Evolutionary conservation across 192 early-diverging fungal species (phyloP), one percentile per base, ranked within the genome.

Genomic region (Coemansia sp.): DNA sequence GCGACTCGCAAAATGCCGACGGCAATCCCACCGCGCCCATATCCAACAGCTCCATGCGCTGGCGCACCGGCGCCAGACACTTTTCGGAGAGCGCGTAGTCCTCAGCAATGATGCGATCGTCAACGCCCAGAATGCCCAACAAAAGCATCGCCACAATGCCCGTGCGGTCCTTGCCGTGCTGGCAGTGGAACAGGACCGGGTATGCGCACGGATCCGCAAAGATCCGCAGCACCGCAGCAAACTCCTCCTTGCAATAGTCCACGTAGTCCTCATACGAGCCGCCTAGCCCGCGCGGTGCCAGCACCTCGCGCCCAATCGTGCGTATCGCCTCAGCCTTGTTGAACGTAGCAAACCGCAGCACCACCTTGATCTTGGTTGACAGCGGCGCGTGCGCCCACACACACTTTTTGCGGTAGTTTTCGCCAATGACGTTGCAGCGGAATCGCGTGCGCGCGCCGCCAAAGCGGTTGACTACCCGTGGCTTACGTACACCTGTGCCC

Each of bases 131-230:
- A 12, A 84, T 78, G n/a, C 68, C 67, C 29, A 81, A 53, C 8
- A 84, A 39, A 15, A 86, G 56, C 53, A 78, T 79, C 42, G 78
- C 70, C 35, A 84, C 58, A 55, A 86, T 72, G 31, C 83, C 84
- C 5, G 84, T 86, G 50, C 84, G 71, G 53, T 86, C 84, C 55
- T 86, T 86, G 43, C 84, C 84, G 35, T 83, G 80, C 43, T 81
- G 75, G 67, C 84, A 86, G 46, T 86, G 84, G n/a, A 86, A 76
- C 31, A 82, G 63, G 8, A 86, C 75, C 8, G 84, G 84, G 44
- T 79, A 82, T 25, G 79, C 74, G 26, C 57, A 40, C n/a, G 66
- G 62, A 45, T 81, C 77, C 8, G 77, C 65, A 63, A 83, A 81
- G 8, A 81, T 58, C 17, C 68, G 65, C 59, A 85, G 29, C 6